A percentile compares a stretch with the other conserved stretches of the same genome.
phyloP scores from a whole-genome alignment of 306 rosid species.

The Cucumis sativus region DNA sequence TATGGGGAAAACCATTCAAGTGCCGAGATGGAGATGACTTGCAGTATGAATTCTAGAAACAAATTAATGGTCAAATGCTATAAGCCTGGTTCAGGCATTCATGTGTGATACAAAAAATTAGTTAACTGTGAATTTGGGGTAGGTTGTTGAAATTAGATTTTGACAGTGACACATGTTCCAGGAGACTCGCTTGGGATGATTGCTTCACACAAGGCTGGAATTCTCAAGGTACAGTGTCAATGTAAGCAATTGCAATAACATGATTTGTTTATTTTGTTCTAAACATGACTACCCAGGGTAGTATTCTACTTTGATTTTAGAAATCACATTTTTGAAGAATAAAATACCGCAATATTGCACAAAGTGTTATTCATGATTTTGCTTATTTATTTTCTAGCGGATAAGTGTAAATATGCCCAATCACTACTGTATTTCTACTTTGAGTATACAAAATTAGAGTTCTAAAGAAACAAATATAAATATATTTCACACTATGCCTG shows the following conservation, averaged over 20 bases:
- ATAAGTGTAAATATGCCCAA: conserved; percentile 7
- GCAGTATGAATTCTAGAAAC: not conserved
- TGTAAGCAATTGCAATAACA: conserved; percentile 13
- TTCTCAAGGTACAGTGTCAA: conserved; percentile 45
- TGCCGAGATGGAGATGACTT: not conserved
- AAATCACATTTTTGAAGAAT: conserved; percentile 13
- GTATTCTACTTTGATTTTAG: conserved; percentile 15
- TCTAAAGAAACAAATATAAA: not conserved
- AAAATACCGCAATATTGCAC: not conserved
- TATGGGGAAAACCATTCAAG: not conserved
- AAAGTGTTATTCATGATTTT: not conserved
- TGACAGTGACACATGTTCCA: conserved; percentile 12
- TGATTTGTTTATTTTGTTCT: conserved; percentile 6
- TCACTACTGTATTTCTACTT: conserved; percentile 17
- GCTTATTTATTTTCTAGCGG: not conserved
- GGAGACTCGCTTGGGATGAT: conserved; percentile 52
- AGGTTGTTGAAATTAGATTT: not conserved
- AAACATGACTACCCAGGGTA: conserved; percentile 15
- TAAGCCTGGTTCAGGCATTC: not conserved
- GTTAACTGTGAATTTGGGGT: not conserved
- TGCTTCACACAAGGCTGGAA: conserved; percentile 74
- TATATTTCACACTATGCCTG: not conserved
- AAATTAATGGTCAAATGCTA: not conserved
- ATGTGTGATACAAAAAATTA: not conserved
- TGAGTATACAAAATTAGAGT: conserved; percentile 20